Evolutionary conservation across 768 basidiomycete species (phyloP).

Genomic region (Trametes gibbosa): DNA sequence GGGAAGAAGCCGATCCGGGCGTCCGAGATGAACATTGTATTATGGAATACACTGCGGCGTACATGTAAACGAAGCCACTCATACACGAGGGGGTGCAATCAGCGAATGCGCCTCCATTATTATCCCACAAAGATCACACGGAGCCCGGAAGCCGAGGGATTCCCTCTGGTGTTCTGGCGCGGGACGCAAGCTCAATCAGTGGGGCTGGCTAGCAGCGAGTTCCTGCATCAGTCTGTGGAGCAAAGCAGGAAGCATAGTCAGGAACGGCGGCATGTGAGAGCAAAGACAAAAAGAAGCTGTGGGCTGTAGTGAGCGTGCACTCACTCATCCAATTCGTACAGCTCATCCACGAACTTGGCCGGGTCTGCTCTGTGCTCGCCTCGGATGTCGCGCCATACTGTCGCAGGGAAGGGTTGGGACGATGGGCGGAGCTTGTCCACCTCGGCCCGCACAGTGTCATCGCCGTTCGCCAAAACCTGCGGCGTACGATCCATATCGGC

Average conservation of each 20-base stretch:
- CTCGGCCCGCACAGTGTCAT: background rate
- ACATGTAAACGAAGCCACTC: constrained; percentile 16
- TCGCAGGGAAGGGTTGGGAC: constrained; percentile 18
- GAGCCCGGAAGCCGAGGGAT: background rate
- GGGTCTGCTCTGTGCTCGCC: constrained; percentile 13
- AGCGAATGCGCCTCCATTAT: background rate
- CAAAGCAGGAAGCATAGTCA: background rate
- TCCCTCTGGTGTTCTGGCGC: background rate
- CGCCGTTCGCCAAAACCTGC: constrained; percentile 3
- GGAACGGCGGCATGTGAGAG: constrained; percentile 13
- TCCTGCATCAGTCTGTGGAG: constrained; percentile 6
- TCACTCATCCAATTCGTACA: constrained; percentile 26
- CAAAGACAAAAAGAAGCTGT: constrained; percentile 19
- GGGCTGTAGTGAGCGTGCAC: background rate
- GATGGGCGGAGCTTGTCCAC: constrained; percentile 13
- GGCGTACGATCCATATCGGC: constrained; percentile 3
- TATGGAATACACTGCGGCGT: constrained; percentile 7
- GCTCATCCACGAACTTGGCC: constrained; percentile 19
- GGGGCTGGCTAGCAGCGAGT: constrained; percentile 4
- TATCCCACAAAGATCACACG: constrained; percentile 3
- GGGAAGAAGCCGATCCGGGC: constrained; percentile 6
- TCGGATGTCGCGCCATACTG: constrained; percentile 30
- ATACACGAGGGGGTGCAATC: constrained; percentile 10
- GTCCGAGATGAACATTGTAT: constrained; percentile 17
- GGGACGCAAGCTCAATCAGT: background rate